Base-by-base conservation (phyloP, 2,329 filamentous ascomycete genomes). In the Penicillium polonicum region DNA sequence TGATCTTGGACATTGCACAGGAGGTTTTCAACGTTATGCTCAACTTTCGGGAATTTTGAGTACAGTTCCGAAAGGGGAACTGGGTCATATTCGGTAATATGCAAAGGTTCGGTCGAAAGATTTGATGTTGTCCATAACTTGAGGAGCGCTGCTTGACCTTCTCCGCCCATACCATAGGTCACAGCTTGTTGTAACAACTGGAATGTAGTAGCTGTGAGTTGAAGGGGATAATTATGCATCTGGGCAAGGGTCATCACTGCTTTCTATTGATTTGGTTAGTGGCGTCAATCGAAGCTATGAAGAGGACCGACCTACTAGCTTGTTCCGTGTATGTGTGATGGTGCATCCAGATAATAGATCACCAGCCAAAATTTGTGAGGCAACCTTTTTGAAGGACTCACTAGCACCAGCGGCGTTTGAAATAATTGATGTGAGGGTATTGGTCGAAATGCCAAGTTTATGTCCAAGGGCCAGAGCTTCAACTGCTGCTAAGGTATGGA, bases 401-500 rank as follows among this genome's bases (percentile, higher is more conserved):
- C 58, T 57, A 19, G 42, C 45, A 23, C 58, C 58, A 27, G 58
- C 58, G 2, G 55, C 58, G 41, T 44, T 55, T 21, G 51, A 55
- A 31, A 60, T 60, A 13, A 60, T 60, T 43, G 58, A 44, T 7
- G n/a, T 12, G 3, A 60, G 58, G 12, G 27, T 33, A 3, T n/a
- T 41, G 19, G 19, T 48, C 8, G 49, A 48, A 35, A 60, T 27
- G 4, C 44, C 55, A n/a, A 60, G 50, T 25, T 55, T 58, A 1
- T 39, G 17, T 36, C 50, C 58, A 5, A 60, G 55, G 17, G 50
- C 55, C 39, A 60, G 31, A 23, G 58, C 55, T 52, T 60, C 58
- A 43, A 60, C 23, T 8, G 55, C 58, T 39, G 55, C 51, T 36
- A 48, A 13, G 1, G 50, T 52, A 21, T 60, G 58, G 5, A 58